Evolutionary conservation across 2,329 filamentous ascomycete species (phyloP), one percentile per base, ranked within the genome.

Genomic region (Neopestalotiopsis rosae): DNA sequence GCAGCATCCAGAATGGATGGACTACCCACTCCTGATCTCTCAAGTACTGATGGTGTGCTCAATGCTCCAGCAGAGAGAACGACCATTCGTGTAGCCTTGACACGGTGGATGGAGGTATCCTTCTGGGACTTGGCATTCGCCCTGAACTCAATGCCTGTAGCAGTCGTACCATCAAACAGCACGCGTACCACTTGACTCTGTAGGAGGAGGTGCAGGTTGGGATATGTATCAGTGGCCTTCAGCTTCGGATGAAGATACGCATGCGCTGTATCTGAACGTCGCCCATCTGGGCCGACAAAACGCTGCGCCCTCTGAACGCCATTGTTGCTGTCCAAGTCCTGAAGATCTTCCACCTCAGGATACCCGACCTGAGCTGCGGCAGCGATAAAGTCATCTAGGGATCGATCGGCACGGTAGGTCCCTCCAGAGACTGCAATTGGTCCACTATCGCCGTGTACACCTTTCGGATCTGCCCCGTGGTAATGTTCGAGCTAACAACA

Each of bases 151-250:
- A 12, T 69, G 68, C 28, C 67, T 66, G 45, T 68, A 9, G 73
- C 73, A 45, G 42, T 68, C 45, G 65, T 45, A n/a, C 32, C 63
- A 0, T 74, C 72, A 13, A 74, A 69, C 1, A 74, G 10, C 20
- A 76, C 69, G 1, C 71, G 69, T 3, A 65, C 58, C 1, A 89
- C 86, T 70, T 85, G 84, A 9, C 84, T 82, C 69, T 89, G 82
- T 0, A 84, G 79, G 9, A 89, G 77, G 5, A 89, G 81, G 66
- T 88, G 84, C 1, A 90, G 79, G 65, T 88, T 87, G 0, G 83
- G 81, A 66, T 86, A 81, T 17, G 82, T 75, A 5, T 73, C 72
- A 2, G 66, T 73, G 67, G 81, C 80, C 67, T 85, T 77, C 0
- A 88, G 75, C 40, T 84, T 81, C 0, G 86, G 86, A 70, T 88